A percentile compares a stretch with the other conserved stretches of the same genome.
phyloP scores from a whole-genome alignment of 352 stramenopile species.

The Thalassiosira livingstoniorum region DNA sequence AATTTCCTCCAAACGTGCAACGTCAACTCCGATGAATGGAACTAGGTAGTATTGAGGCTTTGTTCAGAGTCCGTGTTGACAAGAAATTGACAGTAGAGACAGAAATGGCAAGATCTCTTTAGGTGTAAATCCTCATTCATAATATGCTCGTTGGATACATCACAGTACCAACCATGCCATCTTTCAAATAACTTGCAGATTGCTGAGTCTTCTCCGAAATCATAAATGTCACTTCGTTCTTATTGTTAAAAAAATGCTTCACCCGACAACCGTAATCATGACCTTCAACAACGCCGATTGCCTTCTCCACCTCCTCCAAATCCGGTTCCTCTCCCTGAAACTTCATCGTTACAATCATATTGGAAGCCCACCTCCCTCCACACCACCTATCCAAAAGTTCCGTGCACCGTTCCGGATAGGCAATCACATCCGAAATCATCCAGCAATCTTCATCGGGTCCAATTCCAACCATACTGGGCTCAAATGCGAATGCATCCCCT shows the following conservation, averaged over 20 bases:
- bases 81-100: no score
- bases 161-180: not conserved
- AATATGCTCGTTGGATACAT: constrained; percentile 15
- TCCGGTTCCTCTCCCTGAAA: constrained; percentile 53
- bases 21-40: no score
- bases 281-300: constrained; percentile 20
- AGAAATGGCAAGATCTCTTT: no score
- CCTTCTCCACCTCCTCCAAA: constrained; percentile 45
- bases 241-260: constrained; percentile 74
- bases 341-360: constrained; percentile 68
- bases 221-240: constrained; percentile 73
- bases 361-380: constrained; percentile 17
- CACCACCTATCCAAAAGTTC: constrained; percentile 59
- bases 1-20: no score
- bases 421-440: constrained; percentile 71
- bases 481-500: constrained; percentile 64
- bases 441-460: constrained; percentile 28
- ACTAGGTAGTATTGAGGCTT: no score
- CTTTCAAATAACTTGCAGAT: constrained; percentile 5
- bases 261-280: constrained; percentile 44
- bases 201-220: constrained; percentile 1
- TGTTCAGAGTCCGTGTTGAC: no score
- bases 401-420: constrained; percentile 57
- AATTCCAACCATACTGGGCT: constrained; percentile 20
- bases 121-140: no score